Evolutionary conservation across 208 protist genomes (phyloP).

Genomic region (Acanthamoeba lenticulata): DNA sequence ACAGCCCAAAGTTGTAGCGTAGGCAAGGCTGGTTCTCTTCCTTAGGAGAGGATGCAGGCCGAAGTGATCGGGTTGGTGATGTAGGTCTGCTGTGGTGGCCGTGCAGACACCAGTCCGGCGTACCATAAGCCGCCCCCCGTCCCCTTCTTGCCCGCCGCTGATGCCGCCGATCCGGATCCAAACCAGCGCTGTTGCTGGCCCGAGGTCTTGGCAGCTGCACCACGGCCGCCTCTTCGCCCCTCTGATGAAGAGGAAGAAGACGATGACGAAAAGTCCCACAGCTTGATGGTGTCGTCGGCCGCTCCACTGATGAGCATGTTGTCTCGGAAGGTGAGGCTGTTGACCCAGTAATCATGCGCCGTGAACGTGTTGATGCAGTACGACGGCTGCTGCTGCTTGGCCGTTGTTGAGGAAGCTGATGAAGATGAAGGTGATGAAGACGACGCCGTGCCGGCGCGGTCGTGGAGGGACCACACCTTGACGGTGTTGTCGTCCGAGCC

Average conservation of each 20-base stretch:
- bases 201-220: neutral
- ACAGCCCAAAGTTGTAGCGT: no score
- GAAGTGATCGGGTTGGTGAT: slow-evolving; percentile 42
- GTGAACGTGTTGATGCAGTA: slow-evolving; percentile 28
- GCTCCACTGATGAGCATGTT: slow-evolving; percentile 19
- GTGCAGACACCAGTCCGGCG: neutral
- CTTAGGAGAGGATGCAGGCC: slow-evolving; percentile 4
- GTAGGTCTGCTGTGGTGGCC: neutral
- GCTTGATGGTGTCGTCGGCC: slow-evolving; percentile 29
- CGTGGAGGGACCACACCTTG: slow-evolving; percentile 40
- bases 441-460: no score
- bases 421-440: neutral
- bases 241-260: no score
- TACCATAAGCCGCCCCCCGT: slow-evolving; percentile 18
- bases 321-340: neutral
- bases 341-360: slow-evolving; percentile 40
- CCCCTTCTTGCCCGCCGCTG: neutral
- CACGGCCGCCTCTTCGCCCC: no score
- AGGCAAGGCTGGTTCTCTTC: neutral
- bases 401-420: neutral
- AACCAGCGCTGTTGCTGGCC: no score
- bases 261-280: neutral
- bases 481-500: slow-evolving; percentile 39
- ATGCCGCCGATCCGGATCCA: no score
- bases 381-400: neutral